Conservation (phyloP, 257 asterid genomes). For the Salvia splendens region DNA sequence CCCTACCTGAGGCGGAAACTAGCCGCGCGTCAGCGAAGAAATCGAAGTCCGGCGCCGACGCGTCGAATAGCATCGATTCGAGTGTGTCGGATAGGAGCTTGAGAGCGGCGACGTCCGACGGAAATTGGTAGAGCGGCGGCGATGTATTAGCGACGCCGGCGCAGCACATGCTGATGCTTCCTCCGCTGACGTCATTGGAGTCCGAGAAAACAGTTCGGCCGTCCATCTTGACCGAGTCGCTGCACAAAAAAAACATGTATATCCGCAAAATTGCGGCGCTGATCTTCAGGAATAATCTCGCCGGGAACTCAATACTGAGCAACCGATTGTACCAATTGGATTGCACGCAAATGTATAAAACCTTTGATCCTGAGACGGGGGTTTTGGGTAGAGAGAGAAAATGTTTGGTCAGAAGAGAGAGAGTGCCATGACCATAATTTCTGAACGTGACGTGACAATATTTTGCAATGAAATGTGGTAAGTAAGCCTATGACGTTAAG, state of each 20-base stretch:
- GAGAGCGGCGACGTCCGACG: slow-evolving; percentile 48
- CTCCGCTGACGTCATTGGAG: slow-evolving; percentile 64
- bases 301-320: neutral
- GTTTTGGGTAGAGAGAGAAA: slow-evolving; percentile 22
- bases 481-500: too few relatives aligned
- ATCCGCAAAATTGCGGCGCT: slow-evolving; percentile 24
- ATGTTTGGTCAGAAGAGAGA: slow-evolving; percentile 45
- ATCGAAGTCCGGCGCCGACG: slow-evolving; percentile 60
- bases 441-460: too few relatives aligned
- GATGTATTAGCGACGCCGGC: slow-evolving; percentile 42
- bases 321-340: neutral
- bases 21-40: slow-evolving; percentile 81
- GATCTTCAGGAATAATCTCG: slow-evolving; percentile 7
- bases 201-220: slow-evolving; percentile 56
- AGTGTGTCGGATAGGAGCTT: slow-evolving; percentile 66
- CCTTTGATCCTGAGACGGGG: slow-evolving; percentile 5
- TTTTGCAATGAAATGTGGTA: too few relatives aligned
- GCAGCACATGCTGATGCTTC: slow-evolving; percentile 72
- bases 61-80: slow-evolving; percentile 59
- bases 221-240: slow-evolving; percentile 42
- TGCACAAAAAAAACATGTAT: slow-evolving; percentile 12
- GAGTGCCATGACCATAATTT: neutral
- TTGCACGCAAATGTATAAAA: neutral
- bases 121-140: slow-evolving; percentile 35
- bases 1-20: slow-evolving; percentile 53